Percentiles rank a stretch among this genome's conserved stretches.
phyloP scores from a whole-genome alignment of 2,329 filamentous ascomycete genomes.

The Leptographium lundbergii region DNA sequence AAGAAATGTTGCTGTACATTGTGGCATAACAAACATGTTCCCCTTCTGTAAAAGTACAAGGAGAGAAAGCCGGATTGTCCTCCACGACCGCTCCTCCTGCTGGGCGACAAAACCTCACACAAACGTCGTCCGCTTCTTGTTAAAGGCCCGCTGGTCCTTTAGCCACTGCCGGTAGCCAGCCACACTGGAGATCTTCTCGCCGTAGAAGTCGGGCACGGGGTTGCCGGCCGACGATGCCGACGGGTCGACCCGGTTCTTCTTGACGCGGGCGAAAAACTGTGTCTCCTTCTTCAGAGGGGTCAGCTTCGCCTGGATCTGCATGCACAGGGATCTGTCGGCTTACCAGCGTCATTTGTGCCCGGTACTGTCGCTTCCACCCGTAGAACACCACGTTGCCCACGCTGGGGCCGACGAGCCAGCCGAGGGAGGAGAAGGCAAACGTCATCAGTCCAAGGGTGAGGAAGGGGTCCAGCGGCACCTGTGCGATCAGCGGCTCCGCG shows the following conservation, averaged over 20 bases:
- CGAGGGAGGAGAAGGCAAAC: conserved; percentile 61
- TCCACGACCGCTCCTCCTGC: not conserved
- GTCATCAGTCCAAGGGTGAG: conserved; percentile 73
- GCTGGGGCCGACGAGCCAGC: conserved; percentile 79
- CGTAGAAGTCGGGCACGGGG: conserved; percentile 94
- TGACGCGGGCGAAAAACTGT: conserved; percentile 84
- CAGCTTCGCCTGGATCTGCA: not conserved
- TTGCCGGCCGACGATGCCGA: conserved; percentile 80
- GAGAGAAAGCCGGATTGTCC: not conserved
- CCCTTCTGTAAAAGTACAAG: not conserved
- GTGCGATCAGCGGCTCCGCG: conserved; percentile 56
- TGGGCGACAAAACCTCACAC: conserved; percentile 25
- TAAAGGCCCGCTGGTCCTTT: conserved; percentile 94
- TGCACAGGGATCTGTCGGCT: conserved; percentile 17
- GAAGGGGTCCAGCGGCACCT: conserved; percentile 78
- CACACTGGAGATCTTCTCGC: conserved; percentile 92
- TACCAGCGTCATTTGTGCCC: conserved; percentile 58
- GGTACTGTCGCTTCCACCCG: conserved; percentile 56
- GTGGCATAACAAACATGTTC: not conserved
- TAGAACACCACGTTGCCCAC: conserved; percentile 74
- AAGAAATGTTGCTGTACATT: not conserved
- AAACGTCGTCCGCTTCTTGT: conserved; percentile 68
- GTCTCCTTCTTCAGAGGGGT: conserved; percentile 65
- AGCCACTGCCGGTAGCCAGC: conserved; percentile 87
- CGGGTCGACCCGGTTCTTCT: conserved; percentile 84